Evolutionary conservation across 2,329 filamentous ascomycete genomes (phyloP), one percentile per base, ranked within the genome.

Genomic region (Tolypocladium pustulatum): DNA sequence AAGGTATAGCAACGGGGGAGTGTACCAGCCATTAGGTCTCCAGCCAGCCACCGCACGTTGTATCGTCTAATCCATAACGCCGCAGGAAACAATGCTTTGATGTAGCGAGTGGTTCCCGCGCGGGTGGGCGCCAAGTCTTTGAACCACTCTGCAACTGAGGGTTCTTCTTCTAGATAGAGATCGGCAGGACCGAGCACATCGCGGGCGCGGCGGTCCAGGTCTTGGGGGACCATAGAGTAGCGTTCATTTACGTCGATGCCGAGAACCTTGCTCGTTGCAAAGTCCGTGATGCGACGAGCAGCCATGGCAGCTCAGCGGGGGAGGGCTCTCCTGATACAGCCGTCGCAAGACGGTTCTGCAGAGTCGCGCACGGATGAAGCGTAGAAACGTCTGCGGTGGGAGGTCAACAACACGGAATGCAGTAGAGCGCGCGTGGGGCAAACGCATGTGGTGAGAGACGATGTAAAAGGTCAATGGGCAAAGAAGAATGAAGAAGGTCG

Each of bases 11-110:
- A 38, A 25, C n/a, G 25, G 17, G 52, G 32, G 9, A n/a, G 51
- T 69, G 57, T 79, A 76, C 87, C 89, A 58, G 89, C 89, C 61
- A 91, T 81, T 51, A 90, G 67, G 70, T 93, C 89, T 61, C 89
- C 89, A 17, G 81, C 67, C 10, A 91, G 73, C 89, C 89, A 92
- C 71, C 84, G 81, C 5, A 81, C 20, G 66, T 91, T 91, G 73
- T 92, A 93, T 58, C 84, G 78, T 27, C 73, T 70, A 58, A 91
- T 86, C 88, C 88, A 91, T 27, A 78, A 75, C 2, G 82, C 71
- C 65, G 88, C 89, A 0, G 88, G 88, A 65, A 91, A 89, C 1
- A 79, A 61, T 30, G 67, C 68, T 10, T 64, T 73, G 43, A 82
- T 61, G 65, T 90, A 91, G 8, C 71, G 62, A 15, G 67, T 53